A percentile compares a stretch with the other conserved stretches of the same genome.
These are phyloP conservation scores for Candida mattraensis DNA, from an alignment of 805 yeast genomes.

Conservation along the genomic window DNA sequence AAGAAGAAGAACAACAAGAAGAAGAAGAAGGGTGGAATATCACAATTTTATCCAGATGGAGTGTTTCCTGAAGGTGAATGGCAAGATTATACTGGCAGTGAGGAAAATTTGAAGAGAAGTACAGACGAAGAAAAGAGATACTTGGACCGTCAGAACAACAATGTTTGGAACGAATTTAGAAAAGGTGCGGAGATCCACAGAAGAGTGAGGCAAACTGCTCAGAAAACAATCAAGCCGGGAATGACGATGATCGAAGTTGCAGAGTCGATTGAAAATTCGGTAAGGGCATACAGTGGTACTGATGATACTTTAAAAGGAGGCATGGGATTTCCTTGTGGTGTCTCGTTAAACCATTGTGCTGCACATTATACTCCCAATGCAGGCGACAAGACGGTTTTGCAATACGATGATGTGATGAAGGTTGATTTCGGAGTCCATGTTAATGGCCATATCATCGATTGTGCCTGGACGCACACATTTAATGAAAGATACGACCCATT, in stretches of 20 bases:
- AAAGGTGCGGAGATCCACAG: conserved; percentile 97
- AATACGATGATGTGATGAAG: conserved; percentile 91
- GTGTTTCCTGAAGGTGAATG: conserved; percentile 86
- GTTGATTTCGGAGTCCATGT: conserved; percentile 97
- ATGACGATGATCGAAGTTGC: conserved; percentile 90
- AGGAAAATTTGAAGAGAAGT: conserved; percentile 68
- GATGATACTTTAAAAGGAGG: conserved; percentile 77
- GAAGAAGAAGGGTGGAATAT: conserved; percentile 62
- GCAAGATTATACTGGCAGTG: conserved; percentile 61
- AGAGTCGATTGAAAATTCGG: conserved; percentile 81
- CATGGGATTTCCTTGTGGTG: conserved; percentile 98
- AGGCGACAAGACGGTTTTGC: conserved; percentile 80
- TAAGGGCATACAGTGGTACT: conserved; percentile 60
- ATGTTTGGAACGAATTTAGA: conserved; percentile 83
- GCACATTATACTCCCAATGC: conserved; percentile 98
- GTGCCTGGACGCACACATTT: conserved; percentile 91
- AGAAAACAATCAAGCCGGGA: conserved; percentile 77
- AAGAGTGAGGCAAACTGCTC: conserved; percentile 80
- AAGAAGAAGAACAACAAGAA: conserved; percentile 63
- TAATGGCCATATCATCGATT: conserved; percentile 90
- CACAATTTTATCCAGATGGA: conserved; percentile 66
- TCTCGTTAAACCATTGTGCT: conserved; percentile 89
- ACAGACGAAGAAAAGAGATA: conserved; percentile 87
- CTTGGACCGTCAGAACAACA: conserved; percentile 61
- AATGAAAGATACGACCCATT: conserved; percentile 79